Evolutionary conservation across 2,329 filamentous ascomycete genomes (phyloP).

Genomic region (Penicillium freii): DNA sequence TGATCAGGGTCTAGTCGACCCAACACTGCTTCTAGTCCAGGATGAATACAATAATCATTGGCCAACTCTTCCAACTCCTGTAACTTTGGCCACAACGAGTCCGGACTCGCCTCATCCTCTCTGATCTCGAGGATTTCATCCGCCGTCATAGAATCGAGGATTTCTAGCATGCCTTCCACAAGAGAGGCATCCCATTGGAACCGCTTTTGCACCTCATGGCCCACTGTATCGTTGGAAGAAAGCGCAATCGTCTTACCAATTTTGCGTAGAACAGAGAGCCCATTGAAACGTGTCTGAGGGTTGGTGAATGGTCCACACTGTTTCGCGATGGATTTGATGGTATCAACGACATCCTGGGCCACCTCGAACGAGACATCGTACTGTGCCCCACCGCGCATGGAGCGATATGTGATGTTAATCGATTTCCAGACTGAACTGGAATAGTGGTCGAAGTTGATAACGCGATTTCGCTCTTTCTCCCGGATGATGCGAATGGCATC

Average conservation of each 20-base stretch:
- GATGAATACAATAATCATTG: not conserved
- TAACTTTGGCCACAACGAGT: not conserved
- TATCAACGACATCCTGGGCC: not conserved
- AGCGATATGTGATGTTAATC: conserved; percentile 14
- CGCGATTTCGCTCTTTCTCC: not conserved
- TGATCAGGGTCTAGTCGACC: not conserved
- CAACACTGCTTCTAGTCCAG: not conserved
- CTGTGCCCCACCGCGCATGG: conserved; percentile 4
- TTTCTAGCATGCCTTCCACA: conserved; percentile 13
- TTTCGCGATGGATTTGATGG: not conserved
- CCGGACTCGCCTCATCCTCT: not conserved
- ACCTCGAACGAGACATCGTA: conserved; percentile 11
- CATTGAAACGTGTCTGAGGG: conserved; percentile 16
- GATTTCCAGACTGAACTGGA: conserved; percentile 6
- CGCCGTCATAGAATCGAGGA: not conserved
- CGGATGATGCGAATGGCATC: not conserved
- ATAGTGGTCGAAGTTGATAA: not conserved
- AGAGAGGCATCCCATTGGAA: conserved; percentile 9
- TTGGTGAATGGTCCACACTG: conserved; percentile 5
- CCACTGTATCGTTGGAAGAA: conserved; percentile 5
- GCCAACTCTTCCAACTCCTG: conserved; percentile 11
- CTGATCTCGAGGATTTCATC: conserved; percentile 13
- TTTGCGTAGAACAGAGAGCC: conserved; percentile 17
- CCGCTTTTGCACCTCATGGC: conserved; percentile 13
- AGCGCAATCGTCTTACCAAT: conserved; percentile 21